Base-by-base conservation (phyloP, 2,329 filamentous ascomycete genomes). In the Grosmannia clavigera region DNA sequence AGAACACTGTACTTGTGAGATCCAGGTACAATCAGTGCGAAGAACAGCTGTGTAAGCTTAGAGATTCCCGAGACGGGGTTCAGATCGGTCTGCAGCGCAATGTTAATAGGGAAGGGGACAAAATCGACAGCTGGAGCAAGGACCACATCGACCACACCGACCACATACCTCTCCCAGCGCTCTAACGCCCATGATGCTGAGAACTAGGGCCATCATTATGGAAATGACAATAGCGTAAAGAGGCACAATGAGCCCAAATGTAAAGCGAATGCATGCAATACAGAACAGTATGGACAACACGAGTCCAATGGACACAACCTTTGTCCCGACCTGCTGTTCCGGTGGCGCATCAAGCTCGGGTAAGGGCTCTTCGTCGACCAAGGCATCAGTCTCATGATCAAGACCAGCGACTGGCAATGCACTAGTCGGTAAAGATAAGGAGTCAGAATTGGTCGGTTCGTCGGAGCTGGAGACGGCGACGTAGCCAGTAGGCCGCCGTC, bases 1-100 rank as follows among this genome's bases (percentile, higher is more conserved):
- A 96, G 80, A n/a, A 99, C 86, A 14, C 90, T 90, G 50, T 91
- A 91, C 66, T 87, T 87, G 67, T 90, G 84, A 0, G 84, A 83
- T 59, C 87, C 78, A 0, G 94, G 92, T 2, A 95, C 91, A 48
- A 95, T 88, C 57, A 96, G 75, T 3, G 94, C 94, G 71, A 99
- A 97, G 69, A 97, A 87, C 3, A 99, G 82, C 72, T 99, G 94
- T 0, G 94, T 95, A 3, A 99, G 81, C 75, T 99, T 99, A 70
- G 88, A 92, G 72, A 97, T 99, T 40, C 94, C 94, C 1, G 90
- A 95, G 2, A 97, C 94, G 0, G 94, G 94, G 69, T 97, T 97
- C 11, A 99, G 79, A 68, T 99, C 94, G 5, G 94, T 97, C 76
- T 63, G 53, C 10, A 57, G 33, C 19, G 35, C 14, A 14, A 43